Evolutionary conservation across 2,329 filamentous ascomycete genomes (phyloP).

Genomic region (Aspergillus ochraceus): DNA sequence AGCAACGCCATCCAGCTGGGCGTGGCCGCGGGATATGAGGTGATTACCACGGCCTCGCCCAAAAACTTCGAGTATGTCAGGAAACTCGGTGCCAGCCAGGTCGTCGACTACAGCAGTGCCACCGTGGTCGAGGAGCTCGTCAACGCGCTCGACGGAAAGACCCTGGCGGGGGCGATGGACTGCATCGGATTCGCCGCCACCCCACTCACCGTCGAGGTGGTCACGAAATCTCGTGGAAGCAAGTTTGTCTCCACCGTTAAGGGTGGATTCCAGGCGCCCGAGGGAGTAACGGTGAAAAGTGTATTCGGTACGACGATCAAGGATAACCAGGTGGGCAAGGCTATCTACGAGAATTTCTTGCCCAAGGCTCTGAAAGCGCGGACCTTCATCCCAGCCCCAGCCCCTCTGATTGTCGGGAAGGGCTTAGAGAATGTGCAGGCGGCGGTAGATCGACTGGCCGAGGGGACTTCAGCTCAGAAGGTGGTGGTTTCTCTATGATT

Average conservation of each 20-base stretch:
- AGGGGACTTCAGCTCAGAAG: conserved; percentile 30
- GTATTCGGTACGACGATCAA: conserved; percentile 25
- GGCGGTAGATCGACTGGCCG: conserved; percentile 18
- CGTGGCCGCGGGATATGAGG: conserved; percentile 13
- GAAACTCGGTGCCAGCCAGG: conserved; percentile 44
- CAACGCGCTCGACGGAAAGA: conserved; percentile 13
- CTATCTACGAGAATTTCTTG: conserved; percentile 31
- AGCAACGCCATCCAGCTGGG: conserved; percentile 16
- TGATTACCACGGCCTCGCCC: conserved; percentile 12
- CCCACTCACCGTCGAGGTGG: conserved; percentile 9
- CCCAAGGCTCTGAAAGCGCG: conserved; percentile 35
- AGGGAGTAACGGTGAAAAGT: conserved; percentile 22
- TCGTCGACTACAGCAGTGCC: conserved; percentile 46
- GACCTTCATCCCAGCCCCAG: conserved; percentile 29
- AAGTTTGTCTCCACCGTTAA: conserved; percentile 20
- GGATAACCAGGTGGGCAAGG: conserved; percentile 28
- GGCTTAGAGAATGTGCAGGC: conserved; percentile 25
- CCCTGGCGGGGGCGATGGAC: conserved; percentile 7
- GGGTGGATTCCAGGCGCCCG: conserved; percentile 5
- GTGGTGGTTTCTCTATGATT: conserved; percentile 19
- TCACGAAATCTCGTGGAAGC: conserved; percentile 10
- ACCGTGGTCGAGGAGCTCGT: conserved; percentile 16
- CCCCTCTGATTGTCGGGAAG: conserved; percentile 19
- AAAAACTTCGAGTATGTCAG: conserved; percentile 29
- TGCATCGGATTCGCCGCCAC: neutral